A percentile compares a stretch with the other conserved stretches of the same genome.
Evolutionary conservation across 495 filamentous ascomycete species (phyloP).

Genomic region (Trichocladium antarcticum): DNA sequence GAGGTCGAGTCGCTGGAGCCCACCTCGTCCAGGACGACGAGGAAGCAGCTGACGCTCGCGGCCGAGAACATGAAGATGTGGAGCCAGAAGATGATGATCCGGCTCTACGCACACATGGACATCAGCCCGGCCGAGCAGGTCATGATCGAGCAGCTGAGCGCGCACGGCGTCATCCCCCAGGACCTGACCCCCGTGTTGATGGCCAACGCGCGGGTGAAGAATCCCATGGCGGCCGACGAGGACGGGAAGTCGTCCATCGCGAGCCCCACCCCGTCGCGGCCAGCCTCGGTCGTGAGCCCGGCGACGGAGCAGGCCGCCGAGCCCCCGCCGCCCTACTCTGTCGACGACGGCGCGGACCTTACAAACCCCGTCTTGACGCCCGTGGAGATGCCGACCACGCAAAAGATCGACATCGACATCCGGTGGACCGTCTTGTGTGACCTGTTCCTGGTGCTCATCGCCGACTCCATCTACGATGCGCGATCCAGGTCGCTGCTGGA

Average conservation of each 20-base stretch:
- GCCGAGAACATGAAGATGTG: slow-evolving; percentile 83
- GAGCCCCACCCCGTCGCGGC: slow-evolving; percentile 13
- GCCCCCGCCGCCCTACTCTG: slow-evolving; percentile 62
- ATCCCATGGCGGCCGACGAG: slow-evolving; percentile 58
- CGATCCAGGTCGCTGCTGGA: slow-evolving; percentile 81
- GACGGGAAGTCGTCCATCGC: slow-evolving; percentile 7
- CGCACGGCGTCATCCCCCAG: slow-evolving; percentile 74
- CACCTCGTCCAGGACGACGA: slow-evolving; percentile 39
- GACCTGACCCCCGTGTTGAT: slow-evolving; percentile 81
- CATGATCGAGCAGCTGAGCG: slow-evolving; percentile 95
- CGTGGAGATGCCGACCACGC: slow-evolving; percentile 64
- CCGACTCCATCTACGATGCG: slow-evolving; percentile 89
- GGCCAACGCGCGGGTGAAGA: slow-evolving; percentile 87
- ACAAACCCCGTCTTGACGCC: slow-evolving; percentile 61
- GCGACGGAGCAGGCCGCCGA: slow-evolving; percentile 32
- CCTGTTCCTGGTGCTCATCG: slow-evolving; percentile 85
- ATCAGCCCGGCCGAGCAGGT: slow-evolving; percentile 82
- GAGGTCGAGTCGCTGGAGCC: slow-evolving; percentile 49
- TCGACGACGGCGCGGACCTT: slow-evolving; percentile 56
- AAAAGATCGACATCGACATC: slow-evolving; percentile 88
- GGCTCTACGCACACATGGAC: slow-evolving; percentile 92
- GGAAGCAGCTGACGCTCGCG: slow-evolving; percentile 56
- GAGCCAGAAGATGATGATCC: slow-evolving; percentile 94
- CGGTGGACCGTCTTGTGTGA: slow-evolving; percentile 98
- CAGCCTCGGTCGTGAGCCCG: slow-evolving; percentile 17